Conservation (phyloP, 768 basidiomycete species). For the Scleroderma bovista region DNA sequence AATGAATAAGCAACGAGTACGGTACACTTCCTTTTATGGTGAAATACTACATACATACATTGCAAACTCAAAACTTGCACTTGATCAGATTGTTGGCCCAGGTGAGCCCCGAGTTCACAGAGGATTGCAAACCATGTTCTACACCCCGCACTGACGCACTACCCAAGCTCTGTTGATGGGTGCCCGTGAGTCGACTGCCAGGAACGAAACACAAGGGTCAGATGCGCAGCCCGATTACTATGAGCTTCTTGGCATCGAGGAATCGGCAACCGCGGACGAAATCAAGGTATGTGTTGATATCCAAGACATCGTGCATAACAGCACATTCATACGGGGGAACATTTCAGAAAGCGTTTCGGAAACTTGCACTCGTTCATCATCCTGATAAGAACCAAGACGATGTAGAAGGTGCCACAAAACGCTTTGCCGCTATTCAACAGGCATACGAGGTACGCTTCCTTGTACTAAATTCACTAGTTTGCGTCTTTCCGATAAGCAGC, state of each 20-base stretch:
- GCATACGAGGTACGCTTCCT: constrained; percentile 83
- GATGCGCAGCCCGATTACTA: constrained; percentile 63
- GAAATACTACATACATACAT: no score
- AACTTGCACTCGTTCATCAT: constrained; percentile 78
- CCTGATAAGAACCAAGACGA: constrained; percentile 86
- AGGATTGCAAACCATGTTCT: background rate
- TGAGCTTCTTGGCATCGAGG: constrained; percentile 71
- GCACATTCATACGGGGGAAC: background rate
- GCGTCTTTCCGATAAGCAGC: no score
- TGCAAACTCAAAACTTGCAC: no score
- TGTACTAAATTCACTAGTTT: no score
- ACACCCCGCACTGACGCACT: background rate
- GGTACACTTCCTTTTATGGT: background rate
- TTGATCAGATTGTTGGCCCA: background rate
- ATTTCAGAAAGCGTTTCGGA: constrained; percentile 71
- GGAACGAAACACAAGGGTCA: constrained; percentile 20
- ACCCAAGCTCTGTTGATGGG: constrained; percentile 44
- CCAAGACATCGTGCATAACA: background rate
- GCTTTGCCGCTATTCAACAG: constrained; percentile 86
- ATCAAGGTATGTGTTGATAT: constrained; percentile 57
- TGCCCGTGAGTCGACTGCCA: constrained; percentile 56
- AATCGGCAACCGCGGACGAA: constrained; percentile 80
- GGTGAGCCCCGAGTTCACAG: background rate
- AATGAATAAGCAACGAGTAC: background rate
- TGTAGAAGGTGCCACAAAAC: constrained; percentile 77